Conservation (phyloP, 1,139 yeast species). For the Taphrina populina region DNA sequence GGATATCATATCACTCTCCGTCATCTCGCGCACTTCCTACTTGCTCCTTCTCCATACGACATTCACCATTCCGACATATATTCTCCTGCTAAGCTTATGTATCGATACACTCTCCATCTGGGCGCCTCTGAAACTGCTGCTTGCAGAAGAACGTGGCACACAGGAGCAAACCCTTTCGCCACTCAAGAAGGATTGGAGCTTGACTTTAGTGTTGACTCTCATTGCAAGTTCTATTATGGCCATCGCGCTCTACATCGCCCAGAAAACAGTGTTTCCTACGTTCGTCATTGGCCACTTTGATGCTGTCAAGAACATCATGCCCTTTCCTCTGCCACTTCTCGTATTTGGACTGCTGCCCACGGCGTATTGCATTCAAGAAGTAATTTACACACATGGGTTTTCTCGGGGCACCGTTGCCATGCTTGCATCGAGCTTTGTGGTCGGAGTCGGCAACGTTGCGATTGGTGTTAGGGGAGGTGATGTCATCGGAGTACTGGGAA, state of each 20-base stretch:
- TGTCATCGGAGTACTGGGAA: constrained; percentile 22
- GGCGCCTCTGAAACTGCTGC: constrained; percentile 5
- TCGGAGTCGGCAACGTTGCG: constrained; percentile 13
- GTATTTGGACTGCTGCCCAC: constrained; percentile 22
- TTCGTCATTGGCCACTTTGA: constrained; percentile 25
- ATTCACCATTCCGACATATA: constrained; percentile 5
- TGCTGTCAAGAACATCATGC: constrained; percentile 11
- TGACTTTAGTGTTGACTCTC: constrained; percentile 8
- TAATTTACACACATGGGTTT: constrained; percentile 23
- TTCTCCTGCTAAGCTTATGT: constrained; percentile 2
- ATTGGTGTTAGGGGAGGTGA: constrained; percentile 20
- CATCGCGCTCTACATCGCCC: constrained; percentile 25
- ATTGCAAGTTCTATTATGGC: constrained; percentile 18
- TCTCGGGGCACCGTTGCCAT: constrained; percentile 3
- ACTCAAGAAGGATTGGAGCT: constrained; percentile 11
- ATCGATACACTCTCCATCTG: constrained; percentile 16
- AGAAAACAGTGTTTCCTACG: constrained; percentile 14
- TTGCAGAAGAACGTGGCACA: not conserved
- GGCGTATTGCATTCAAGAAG: constrained; percentile 24
- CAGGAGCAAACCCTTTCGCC: not conserved
- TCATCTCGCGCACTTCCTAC: constrained; percentile 13
- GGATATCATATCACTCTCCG: constrained; percentile 5
- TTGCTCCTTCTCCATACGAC: constrained; percentile 10
- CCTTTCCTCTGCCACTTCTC: constrained; percentile 28
- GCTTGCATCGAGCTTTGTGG: constrained; percentile 2